phyloP scores from a whole-genome alignment of 2,329 filamentous ascomycete species.

The Aspergillus sp. region DNA sequence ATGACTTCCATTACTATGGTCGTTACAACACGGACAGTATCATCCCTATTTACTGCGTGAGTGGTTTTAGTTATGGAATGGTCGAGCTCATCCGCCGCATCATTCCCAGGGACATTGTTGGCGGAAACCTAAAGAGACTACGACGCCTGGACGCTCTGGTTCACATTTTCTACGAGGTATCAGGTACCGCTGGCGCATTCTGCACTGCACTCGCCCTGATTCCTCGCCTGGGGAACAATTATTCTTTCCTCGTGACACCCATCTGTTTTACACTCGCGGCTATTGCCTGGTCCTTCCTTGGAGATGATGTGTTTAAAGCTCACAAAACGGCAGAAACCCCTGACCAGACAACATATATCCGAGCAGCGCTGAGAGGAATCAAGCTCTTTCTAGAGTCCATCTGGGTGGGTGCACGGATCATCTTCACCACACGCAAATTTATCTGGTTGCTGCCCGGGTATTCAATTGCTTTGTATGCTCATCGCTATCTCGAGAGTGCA shows the following conservation, averaged over 20 bases:
- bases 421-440: constrained; percentile 22
- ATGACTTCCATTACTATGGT: constrained; percentile 22
- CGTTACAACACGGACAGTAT: constrained; percentile 18
- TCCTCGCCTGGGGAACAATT: constrained; percentile 19
- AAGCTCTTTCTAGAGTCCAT: constrained; percentile 19
- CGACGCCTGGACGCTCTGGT: constrained; percentile 19
- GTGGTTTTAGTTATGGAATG: constrained; percentile 19
- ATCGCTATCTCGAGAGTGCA: constrained; percentile 19
- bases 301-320: constrained; percentile 9
- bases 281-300: constrained; percentile 17
- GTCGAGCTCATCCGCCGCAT: constrained; percentile 21
- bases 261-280: constrained; percentile 15
- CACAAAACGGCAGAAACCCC: constrained; percentile 3
- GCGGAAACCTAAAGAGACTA: constrained; percentile 17
- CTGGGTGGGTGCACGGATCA: constrained; percentile 16
- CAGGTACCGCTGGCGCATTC: constrained; percentile 17
- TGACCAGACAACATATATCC: constrained; percentile 12
- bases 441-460: constrained; percentile 20
- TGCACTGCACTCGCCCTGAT: constrained; percentile 19
- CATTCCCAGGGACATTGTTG: constrained; percentile 18
- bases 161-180: constrained; percentile 19
- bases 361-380: constrained; percentile 13
- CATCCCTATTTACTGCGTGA: constrained; percentile 19
- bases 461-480: constrained; percentile 17
- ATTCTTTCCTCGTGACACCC: constrained; percentile 19